phyloP scores from a whole-genome alignment of 2,329 filamentous ascomycete genomes.

The Stachybotrys elegans region DNA sequence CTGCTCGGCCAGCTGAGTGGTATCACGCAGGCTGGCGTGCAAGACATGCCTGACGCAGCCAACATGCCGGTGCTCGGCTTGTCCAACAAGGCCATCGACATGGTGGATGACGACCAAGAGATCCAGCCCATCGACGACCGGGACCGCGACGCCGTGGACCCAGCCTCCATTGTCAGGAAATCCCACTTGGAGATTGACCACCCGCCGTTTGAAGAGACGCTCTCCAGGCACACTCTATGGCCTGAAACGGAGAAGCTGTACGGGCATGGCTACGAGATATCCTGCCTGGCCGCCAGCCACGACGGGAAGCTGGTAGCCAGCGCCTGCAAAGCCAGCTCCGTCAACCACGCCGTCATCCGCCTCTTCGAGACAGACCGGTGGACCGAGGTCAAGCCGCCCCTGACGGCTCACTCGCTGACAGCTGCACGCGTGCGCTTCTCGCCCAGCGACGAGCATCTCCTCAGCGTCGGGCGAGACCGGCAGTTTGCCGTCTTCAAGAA shows the following conservation, averaged over 20 bases:
- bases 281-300: slow-evolving; percentile 72
- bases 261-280: slow-evolving; percentile 96
- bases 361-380: slow-evolving; percentile 83
- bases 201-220: slow-evolving; percentile 83
- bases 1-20: slow-evolving; percentile 66
- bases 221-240: slow-evolving; percentile 89
- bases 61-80: slow-evolving; percentile 93
- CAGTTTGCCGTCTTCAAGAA: slow-evolving; percentile 82
- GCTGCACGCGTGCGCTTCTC: slow-evolving; percentile 81
- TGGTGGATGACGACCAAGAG: slow-evolving; percentile 44
- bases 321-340: slow-evolving; percentile 85
- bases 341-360: slow-evolving; percentile 91
- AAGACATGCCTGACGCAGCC: slow-evolving; percentile 73
- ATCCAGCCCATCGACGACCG: slow-evolving; percentile 38
- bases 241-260: slow-evolving; percentile 96
- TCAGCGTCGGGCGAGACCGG: slow-evolving; percentile 87
- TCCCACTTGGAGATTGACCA: slow-evolving; percentile 61
- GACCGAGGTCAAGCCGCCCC: slow-evolving; percentile 79
- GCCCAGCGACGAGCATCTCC: slow-evolving; percentile 62
- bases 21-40: slow-evolving; percentile 37
- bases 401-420: slow-evolving; percentile 82
- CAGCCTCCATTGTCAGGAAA: slow-evolving; percentile 50
- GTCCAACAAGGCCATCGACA: slow-evolving; percentile 86
- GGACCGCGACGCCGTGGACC: slow-evolving; percentile 50
- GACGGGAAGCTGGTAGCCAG: slow-evolving; percentile 77